Evolutionary conservation across 257 asterid species (phyloP), one percentile per base, ranked within the genome.

Genomic region (Nicotiana attenuata): DNA sequence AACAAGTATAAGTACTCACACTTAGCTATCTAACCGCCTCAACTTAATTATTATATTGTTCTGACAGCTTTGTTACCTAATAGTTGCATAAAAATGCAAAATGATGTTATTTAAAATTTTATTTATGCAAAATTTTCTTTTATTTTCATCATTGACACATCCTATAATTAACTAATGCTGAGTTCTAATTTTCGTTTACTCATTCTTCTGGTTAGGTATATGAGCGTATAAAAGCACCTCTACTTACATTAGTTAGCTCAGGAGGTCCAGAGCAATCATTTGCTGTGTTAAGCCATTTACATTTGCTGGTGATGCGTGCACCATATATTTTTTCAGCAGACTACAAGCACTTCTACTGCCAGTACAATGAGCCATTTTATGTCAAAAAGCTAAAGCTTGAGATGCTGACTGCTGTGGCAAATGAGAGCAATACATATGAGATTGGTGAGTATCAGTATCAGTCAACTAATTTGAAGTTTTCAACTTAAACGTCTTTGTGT

Each of bases 331-430:
- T 96, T 89, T 91, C 97, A 83, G 90, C 96, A 5, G 98, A 96
- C 91, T 96, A 94, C 93, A 96, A 96, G 89, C 97, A 96, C 91
- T 96, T 96, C 87, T 96, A 96, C 85, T 96, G 99, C 88, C 99
- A 96, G 85, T 96, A 94, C 86, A 96, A 96, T 71, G 99, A 96
- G 47, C 96, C 99, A 66, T 96, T 96, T 91, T 96, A 94, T 86
- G 99, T 96, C 87, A 96, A 96, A 83, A 96, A 92, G 86, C 88
- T 96, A 88, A 96, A 96, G 92, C 98, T 96, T 88, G 98, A 96
- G 89, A 96, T 96, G 99, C 86, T 96, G 90, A 96, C 99, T 69
- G 91, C 98, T 55, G 98, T 96, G 83, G 99, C 99, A 81, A 93
- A 96, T 85, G 99, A 94, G 91, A 96, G 98, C 87, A 96, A 94